Conservation (phyloP, 1,284 basidiomycete genomes). For the Marasmius fiardii region DNA sequence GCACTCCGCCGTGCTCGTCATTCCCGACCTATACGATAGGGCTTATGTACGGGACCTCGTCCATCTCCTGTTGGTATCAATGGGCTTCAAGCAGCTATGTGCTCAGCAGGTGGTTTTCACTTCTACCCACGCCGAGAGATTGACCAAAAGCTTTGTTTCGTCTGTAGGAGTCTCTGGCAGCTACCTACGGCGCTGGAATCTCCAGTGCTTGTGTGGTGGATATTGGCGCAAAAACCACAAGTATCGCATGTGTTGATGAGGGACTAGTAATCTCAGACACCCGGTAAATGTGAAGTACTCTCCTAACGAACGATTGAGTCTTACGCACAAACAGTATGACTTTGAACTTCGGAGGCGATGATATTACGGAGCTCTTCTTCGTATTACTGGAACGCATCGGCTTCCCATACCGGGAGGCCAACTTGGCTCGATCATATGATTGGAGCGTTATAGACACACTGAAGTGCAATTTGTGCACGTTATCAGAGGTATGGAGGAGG, state of each 20-base stretch:
- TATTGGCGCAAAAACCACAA: constrained; percentile 84
- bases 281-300: constrained; percentile 49
- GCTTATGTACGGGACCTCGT: constrained; percentile 81
- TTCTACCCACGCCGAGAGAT: not conserved
- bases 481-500: constrained; percentile 69
- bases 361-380: constrained; percentile 87
- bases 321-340: constrained; percentile 56
- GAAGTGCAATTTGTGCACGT: constrained; percentile 78
- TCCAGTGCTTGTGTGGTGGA: constrained; percentile 95
- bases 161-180: constrained; percentile 84
- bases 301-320: constrained; percentile 8
- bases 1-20: constrained; percentile 85
- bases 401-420: constrained; percentile 86
- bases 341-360: constrained; percentile 89
- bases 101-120: constrained; percentile 71
- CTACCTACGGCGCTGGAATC: constrained; percentile 94
- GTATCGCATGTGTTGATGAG: constrained; percentile 94
- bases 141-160: not conserved
- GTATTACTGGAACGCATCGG: constrained; percentile 78
- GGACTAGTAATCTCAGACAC: constrained; percentile 88
- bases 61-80: constrained; percentile 70
- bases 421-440: constrained; percentile 76
- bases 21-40: constrained; percentile 91
- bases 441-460: constrained; percentile 89
- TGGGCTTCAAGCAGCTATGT: constrained; percentile 92